These are phyloP conservation scores for Cystofilobasidium ferigula DNA, from an alignment of 768 basidiomycete species.

Conservation along the genomic window DNA sequence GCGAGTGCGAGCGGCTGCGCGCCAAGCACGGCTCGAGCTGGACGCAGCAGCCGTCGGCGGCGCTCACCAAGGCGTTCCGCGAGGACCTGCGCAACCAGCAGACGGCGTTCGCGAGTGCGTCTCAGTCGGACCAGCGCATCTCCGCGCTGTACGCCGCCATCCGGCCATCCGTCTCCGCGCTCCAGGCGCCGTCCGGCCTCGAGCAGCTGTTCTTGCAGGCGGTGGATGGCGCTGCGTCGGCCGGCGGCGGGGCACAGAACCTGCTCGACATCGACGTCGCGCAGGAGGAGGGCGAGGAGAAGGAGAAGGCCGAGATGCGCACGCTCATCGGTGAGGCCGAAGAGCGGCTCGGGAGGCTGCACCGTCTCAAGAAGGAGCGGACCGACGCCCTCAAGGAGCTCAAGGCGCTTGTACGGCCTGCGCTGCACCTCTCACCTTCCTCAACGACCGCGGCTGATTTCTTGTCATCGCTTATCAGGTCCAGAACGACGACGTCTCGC, in stretches of 20 bases:
- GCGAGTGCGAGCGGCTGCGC: constrained; percentile 78
- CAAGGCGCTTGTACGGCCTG: constrained; percentile 69
- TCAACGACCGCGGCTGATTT: neutral
- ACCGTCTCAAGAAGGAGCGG: constrained; percentile 73
- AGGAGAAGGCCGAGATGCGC: constrained; percentile 57
- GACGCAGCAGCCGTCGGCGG: constrained; percentile 73
- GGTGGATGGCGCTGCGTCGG: constrained; percentile 49
- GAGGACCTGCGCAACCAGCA: constrained; percentile 29
- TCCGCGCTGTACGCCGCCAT: constrained; percentile 59
- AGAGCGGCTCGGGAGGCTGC: constrained; percentile 61
- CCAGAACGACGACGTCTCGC: constrained; percentile 92
- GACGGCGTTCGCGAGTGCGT: constrained; percentile 60
- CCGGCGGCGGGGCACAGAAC: constrained; percentile 39
- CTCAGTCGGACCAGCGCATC: constrained; percentile 67
- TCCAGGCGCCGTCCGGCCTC: constrained; percentile 44
- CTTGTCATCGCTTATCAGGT: constrained; percentile 46
- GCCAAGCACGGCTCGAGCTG: constrained; percentile 78
- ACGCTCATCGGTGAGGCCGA: constrained; percentile 63
- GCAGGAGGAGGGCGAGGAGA: constrained; percentile 51
- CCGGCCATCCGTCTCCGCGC: constrained; percentile 51
- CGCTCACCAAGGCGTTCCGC: constrained; percentile 60
- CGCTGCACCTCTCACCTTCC: neutral
- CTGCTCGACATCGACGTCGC: constrained; percentile 64
- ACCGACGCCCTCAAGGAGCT: constrained; percentile 80
- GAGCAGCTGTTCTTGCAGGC: constrained; percentile 43